Base-by-base conservation (phyloP, 352 stramenopile species). In the Globisporangium cylindrosporum region DNA sequence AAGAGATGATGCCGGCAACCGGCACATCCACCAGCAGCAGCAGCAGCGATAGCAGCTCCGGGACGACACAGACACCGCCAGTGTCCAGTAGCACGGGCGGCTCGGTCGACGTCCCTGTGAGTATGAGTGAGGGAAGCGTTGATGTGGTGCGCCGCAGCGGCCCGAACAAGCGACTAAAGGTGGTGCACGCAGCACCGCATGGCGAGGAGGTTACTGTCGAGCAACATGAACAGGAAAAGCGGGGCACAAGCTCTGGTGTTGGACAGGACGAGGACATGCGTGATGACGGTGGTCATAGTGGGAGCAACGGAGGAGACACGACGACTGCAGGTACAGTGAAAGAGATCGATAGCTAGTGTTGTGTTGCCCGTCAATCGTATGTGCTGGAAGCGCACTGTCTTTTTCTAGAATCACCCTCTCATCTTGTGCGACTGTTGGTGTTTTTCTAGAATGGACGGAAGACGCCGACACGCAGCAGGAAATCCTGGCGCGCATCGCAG, bases 401-500 rank as follows among this genome's bases (percentile, higher is more conserved):
- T 43, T 43, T 38, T 43, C 36, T 43, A 43, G 36, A 43, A 43
- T 43, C 36, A 9, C 12, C 12, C 14, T 20, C 38, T 46, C 38
- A 46, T 2, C 24, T 43, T 20, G 1, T 61, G 29, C 38, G 56
- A 20, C 12, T 36, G 20, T 22, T 15, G 32, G 32, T 32, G 29
- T 32, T 32, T 43, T 24, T 62, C 29, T 62, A 49, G 32, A 62
- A 49, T 49, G 56, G 32, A 49, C n/a, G 2, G 14, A 57, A 66
- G 41, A 43, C 14, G 64, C 55, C 20, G 59, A 71, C 18, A 57
- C 74, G 2, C 59, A 67, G 27, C 54, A 55, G 5, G 73, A 82
- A 20, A 73, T 82, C 9, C 64, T 70, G 4, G 62, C 27, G 14
- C 51, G 60, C 29, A 66, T 87, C 49, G 71, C 66, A 4, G 49